Conservation (phyloP, 257 asterid genomes). For the Sherardia arvensis region DNA sequence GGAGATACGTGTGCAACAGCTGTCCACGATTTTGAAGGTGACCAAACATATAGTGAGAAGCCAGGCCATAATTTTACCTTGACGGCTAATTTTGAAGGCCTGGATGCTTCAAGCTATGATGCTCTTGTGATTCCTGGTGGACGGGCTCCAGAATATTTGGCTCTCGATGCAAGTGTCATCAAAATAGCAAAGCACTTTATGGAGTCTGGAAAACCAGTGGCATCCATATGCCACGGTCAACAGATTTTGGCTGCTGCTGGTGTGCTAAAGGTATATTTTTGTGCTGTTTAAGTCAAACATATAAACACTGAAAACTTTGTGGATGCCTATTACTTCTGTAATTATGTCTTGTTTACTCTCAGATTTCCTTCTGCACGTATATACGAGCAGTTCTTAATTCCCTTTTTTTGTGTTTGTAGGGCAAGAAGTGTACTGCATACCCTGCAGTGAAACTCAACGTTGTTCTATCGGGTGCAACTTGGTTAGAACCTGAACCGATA, state of each 20-base stretch:
- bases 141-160: constrained; percentile 94
- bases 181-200: constrained; percentile 61
- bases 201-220: constrained; percentile 81
- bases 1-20: constrained; percentile 83
- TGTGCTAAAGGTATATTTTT: constrained; percentile 58
- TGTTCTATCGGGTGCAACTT: constrained; percentile 70
- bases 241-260: constrained; percentile 96
- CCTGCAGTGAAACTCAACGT: constrained; percentile 91
- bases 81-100: constrained; percentile 47
- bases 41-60: constrained; percentile 94
- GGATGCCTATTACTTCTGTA: background rate
- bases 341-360: background rate
- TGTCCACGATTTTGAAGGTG: constrained; percentile 97
- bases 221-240: constrained; percentile 96
- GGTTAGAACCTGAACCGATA: constrained; percentile 95
- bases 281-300: background rate
- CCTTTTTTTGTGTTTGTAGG: constrained; percentile 25
- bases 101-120: constrained; percentile 63
- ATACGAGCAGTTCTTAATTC: background rate
- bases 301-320: background rate
- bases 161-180: constrained; percentile 55
- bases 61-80: constrained; percentile 86
- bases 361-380: background rate
- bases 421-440: constrained; percentile 87
- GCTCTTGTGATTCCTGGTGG: constrained; percentile 97